A percentile compares a stretch with the other conserved stretches of the same genome.
phyloP scores from a whole-genome alignment of 2,329 filamentous ascomycete genomes.

The Trichoderma semiorbis region DNA sequence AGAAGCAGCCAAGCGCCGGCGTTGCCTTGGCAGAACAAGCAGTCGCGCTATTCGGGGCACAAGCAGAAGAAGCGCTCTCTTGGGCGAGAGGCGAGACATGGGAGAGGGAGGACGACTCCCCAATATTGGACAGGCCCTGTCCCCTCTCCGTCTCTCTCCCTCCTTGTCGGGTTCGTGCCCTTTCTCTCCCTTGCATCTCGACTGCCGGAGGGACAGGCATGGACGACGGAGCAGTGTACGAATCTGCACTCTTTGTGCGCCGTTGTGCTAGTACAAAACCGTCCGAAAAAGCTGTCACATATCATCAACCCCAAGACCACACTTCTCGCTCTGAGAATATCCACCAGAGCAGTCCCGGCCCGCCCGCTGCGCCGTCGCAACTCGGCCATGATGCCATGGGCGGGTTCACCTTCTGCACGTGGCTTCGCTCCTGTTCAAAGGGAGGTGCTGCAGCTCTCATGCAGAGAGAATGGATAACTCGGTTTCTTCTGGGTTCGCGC shows the following conservation, averaged over 20 bases:
- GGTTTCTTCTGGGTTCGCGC: not conserved
- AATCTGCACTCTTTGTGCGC: not conserved
- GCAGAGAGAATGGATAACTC: not conserved
- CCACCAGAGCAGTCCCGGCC: not conserved
- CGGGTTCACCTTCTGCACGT: slow-evolving; percentile 10
- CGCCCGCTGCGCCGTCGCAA: slow-evolving; percentile 13
- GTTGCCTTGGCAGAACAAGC: not conserved
- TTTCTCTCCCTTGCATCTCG: slow-evolving; percentile 7
- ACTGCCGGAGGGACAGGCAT: not conserved
- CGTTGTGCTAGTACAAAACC: not conserved
- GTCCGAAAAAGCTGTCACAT: slow-evolving; percentile 13
- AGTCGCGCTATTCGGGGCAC: not conserved
- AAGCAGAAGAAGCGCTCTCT: not conserved
- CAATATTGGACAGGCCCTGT: not conserved
- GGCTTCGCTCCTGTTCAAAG: slow-evolving; percentile 8
- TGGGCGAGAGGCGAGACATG: not conserved
- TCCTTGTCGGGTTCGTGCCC: not conserved
- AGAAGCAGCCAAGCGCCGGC: not conserved
- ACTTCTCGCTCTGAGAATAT: not conserved
- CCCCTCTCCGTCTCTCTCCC: not conserved
- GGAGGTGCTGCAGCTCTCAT: not conserved
- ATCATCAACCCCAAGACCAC: not conserved
- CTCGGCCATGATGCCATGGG: slow-evolving; percentile 10
- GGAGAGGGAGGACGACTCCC: not conserved
- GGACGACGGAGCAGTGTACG: not conserved